phyloP scores from a whole-genome alignment of 2,329 filamentous ascomycete species.

The Nigrospora sphaerica region DNA sequence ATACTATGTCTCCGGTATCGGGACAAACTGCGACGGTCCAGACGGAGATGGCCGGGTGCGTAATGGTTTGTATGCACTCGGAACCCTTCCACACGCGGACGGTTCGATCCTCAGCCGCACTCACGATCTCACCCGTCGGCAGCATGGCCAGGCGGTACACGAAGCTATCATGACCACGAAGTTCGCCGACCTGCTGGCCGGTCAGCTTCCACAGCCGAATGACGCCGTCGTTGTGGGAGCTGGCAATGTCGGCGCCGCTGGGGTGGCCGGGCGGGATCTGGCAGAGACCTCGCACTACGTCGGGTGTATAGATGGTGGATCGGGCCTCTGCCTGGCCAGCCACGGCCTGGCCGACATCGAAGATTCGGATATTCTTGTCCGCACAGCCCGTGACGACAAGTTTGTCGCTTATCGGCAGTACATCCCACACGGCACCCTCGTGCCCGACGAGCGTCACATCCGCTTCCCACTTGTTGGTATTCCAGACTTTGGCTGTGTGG shows the following conservation, averaged over 20 bases:
- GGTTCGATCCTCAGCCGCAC: slow-evolving; percentile 90
- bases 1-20: slow-evolving; percentile 86
- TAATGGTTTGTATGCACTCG: slow-evolving; percentile 89
- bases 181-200: slow-evolving; percentile 67
- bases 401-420: slow-evolving; percentile 71
- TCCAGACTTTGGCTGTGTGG: slow-evolving; percentile 79
- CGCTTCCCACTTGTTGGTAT: slow-evolving; percentile 76
- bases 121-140: slow-evolving; percentile 81
- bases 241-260: slow-evolving; percentile 86
- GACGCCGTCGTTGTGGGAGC: slow-evolving; percentile 85
- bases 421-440: slow-evolving; percentile 77
- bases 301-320: slow-evolving; percentile 57
- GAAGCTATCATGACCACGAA: slow-evolving; percentile 88
- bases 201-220: slow-evolving; percentile 82
- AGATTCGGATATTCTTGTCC: slow-evolving; percentile 83
- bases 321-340: slow-evolving; percentile 42
- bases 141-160: slow-evolving; percentile 79
- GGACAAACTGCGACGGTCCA: slow-evolving; percentile 83
- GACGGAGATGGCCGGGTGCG: slow-evolving; percentile 92
- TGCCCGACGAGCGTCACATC: slow-evolving; percentile 68
- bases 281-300: slow-evolving; percentile 84
- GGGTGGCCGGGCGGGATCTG: slow-evolving; percentile 68
- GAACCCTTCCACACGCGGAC: slow-evolving; percentile 79
- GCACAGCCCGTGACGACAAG: slow-evolving; percentile 88
- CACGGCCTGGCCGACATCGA: slow-evolving; percentile 59